Evolutionary conservation across 176 grass and related monocot genomes (phyloP).

Genomic region (Oryza meridionalis): DNA sequence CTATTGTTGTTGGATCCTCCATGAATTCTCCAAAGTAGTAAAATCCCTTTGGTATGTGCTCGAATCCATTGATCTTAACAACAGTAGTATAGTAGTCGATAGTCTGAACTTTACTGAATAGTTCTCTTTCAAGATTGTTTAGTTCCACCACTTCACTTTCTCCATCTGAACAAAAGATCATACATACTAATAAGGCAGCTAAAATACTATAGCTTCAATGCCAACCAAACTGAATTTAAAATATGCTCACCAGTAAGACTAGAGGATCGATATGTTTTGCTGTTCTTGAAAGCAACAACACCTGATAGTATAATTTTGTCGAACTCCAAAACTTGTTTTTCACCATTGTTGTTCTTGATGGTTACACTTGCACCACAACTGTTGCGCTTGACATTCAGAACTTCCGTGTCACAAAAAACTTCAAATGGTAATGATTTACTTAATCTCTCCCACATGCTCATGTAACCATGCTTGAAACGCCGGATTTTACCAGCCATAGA

Average conservation of each 20-base stretch:
- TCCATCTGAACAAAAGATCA: constrained; percentile 47
- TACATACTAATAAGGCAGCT: constrained; percentile 33
- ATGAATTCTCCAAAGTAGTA: constrained; percentile 79
- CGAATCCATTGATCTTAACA: constrained; percentile 66
- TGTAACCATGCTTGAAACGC: constrained; percentile 72
- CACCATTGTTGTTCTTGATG: constrained; percentile 46
- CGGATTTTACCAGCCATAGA: constrained; percentile 82
- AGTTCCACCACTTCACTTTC: constrained; percentile 68
- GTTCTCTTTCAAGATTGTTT: constrained; percentile 65
- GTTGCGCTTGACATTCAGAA: constrained; percentile 57
- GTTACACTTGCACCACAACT: constrained; percentile 39
- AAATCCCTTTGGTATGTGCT: constrained; percentile 68
- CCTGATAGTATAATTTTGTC: constrained; percentile 78
- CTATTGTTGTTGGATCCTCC: constrained; percentile 70
- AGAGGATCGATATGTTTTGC: constrained; percentile 69
- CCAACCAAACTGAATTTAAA: constrained; percentile 18
- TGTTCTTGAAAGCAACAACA: constrained; percentile 59
- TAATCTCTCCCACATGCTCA: constrained; percentile 76
- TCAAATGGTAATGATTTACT: constrained; percentile 66
- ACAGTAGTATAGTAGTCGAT: constrained; percentile 79
- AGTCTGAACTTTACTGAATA: constrained; percentile 69
- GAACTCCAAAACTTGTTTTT: constrained; percentile 56
- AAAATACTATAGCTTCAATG: constrained; percentile 19
- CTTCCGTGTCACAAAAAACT: constrained; percentile 55
- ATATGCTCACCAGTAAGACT: constrained; percentile 51